Evolutionary conservation across 495 filamentous ascomycete species (phyloP).

Genomic region (Aspergillus leporis): DNA sequence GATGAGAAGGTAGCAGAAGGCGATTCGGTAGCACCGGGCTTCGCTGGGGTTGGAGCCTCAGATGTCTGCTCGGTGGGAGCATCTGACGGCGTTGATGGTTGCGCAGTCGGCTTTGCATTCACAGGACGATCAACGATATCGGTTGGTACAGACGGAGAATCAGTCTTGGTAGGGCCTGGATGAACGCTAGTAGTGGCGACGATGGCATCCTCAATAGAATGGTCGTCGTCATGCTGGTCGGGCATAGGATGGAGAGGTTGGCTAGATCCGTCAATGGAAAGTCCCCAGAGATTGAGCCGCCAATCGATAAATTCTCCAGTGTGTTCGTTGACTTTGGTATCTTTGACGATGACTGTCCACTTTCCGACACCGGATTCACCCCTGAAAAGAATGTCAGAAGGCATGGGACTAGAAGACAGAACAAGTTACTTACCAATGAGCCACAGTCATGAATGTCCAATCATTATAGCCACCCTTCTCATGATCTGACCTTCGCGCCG

Average conservation of each 20-base stretch:
- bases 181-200: constrained; percentile 55
- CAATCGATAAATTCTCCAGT: constrained; percentile 84
- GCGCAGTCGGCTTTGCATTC: constrained; percentile 55
- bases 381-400: constrained; percentile 48
- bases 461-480: constrained; percentile 75
- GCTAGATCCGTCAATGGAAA: constrained; percentile 70
- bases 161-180: constrained; percentile 46
- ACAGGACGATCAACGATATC: constrained; percentile 79
- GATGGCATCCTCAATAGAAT: constrained; percentile 58
- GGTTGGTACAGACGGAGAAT: constrained; percentile 50
- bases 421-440: constrained; percentile 73
- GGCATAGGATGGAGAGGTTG: constrained; percentile 79
- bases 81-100: constrained; percentile 25
- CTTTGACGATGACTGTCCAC: constrained; percentile 91
- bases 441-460: constrained; percentile 99
- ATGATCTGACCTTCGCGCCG: constrained; percentile 64
- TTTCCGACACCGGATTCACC: constrained; percentile 84
- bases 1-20: constrained; percentile 41
- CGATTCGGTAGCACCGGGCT: constrained; percentile 43
- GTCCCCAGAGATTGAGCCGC: constrained; percentile 93
- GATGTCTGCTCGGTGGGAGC: constrained; percentile 29
- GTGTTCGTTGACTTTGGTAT: constrained; percentile 74
- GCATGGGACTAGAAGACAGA: neutral
- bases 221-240: constrained; percentile 80
- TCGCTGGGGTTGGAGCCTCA: constrained; percentile 18